These are phyloP conservation scores for Russula emetica DNA, from an alignment of 768 basidiomycete species.

Conservation along the genomic window DNA sequence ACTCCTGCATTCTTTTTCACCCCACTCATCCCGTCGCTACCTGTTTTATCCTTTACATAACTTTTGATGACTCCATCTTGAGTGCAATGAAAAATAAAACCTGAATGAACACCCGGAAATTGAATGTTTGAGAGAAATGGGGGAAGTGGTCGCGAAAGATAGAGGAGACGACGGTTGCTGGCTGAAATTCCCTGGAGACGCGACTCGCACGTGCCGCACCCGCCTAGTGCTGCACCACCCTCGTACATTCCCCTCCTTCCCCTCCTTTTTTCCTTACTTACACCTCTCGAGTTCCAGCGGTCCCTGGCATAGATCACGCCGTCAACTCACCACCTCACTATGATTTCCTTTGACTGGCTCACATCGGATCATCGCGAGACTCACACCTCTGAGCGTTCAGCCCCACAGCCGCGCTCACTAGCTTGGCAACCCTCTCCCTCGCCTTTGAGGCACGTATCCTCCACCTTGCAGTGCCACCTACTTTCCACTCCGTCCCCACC, in stretches of 20 bases:
- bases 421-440: conserved; percentile 25
- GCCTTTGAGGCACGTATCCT: conserved; percentile 16
- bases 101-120: conserved; percentile 18
- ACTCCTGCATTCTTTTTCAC: conserved; percentile 20
- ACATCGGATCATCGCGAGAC: conserved; percentile 8
- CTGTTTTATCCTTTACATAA: conserved; percentile 25
- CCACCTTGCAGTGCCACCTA: not conserved
- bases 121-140: not conserved
- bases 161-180: not conserved
- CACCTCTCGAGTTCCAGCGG: not conserved
- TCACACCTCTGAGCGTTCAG: not conserved
- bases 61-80: not conserved
- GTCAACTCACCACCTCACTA: not conserved
- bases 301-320: not conserved
- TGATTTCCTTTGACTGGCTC: conserved; percentile 17
- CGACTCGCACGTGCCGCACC: not conserved
- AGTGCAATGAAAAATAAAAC: conserved; percentile 21
- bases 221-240: too few relatives aligned
- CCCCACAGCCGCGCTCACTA: conserved; percentile 13
- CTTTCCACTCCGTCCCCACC: conserved; percentile 1
- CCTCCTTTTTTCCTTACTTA: too few relatives aligned
- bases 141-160: not conserved
- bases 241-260: not conserved
- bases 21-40: conserved; percentile 8
- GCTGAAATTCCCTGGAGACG: not conserved